Evolutionary conservation across 73 alveolate genomes (phyloP), one percentile per base, ranked within the genome.

Genomic region (Symbiodinium natans): DNA sequence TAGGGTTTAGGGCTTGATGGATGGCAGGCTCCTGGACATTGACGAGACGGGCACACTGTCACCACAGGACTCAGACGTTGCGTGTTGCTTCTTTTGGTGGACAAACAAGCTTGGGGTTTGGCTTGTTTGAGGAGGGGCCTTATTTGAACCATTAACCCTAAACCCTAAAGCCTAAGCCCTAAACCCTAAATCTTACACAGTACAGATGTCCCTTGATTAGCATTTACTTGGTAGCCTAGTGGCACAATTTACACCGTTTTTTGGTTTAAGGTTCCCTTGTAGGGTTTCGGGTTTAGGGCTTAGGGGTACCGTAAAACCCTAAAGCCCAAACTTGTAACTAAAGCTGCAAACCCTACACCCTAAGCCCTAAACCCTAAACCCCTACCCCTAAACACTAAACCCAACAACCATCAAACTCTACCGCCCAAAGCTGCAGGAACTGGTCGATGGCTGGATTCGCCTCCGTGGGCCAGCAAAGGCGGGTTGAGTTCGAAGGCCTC

Each of bases 31-130:
- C 56, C 97, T 90, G 41, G 97, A 90, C 88, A 71, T 90, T 54
- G 97, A 90, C 25, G 97, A 90, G 87, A 90, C 97, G 46, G 97
- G 97, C n/a, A 90, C 97, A n/a, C 21, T 90, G 52, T 90, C 97
- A 13, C 97, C 97, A 10, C 88, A 63, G 77, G 77, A 63, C 77
- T 31, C 7, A 7, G 77, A 0, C 9, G 15, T 63, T 10, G 2
- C 68, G 68, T 5, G n/a, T 52, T 21, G 68, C 13, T 21, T 27
- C 68, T 7, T 52, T 52, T 27, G n/a, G n/a, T n/a, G n/a, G n/a
- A n/a, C n/a, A n/a, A n/a, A n/a, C n/a, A n/a, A n/a, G n/a, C n/a
- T n/a, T n/a, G n/a, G n/a, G n/a, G n/a, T n/a, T n/a, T n/a, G n/a
- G n/a, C n/a, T n/a, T n/a, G n/a, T n/a, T n/a, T n/a, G n/a, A n/a